These are phyloP conservation scores for Euphorbia peplus DNA, from an alignment of 345 rosid genomes.

Conservation along the genomic window DNA sequence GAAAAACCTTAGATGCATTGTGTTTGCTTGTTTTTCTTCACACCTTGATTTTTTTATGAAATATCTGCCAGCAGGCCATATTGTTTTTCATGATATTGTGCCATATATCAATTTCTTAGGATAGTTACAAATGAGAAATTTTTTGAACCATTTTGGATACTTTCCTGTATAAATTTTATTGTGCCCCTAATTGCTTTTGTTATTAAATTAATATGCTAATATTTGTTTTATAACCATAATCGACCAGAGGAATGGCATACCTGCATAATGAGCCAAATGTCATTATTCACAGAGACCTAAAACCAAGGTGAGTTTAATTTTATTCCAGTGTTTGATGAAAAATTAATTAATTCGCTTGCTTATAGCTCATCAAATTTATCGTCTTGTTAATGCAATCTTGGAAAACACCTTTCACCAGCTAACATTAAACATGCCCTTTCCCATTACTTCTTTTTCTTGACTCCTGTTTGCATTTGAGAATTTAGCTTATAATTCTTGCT, in stretches of 20 bases:
- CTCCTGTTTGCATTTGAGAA: not conserved
- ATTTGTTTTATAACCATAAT: conserved; percentile 12
- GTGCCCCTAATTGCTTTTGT: not conserved
- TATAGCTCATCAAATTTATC: not conserved
- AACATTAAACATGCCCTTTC: not conserved
- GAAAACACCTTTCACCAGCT: not conserved
- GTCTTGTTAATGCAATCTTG: not conserved
- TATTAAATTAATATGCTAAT: conserved; percentile 21
- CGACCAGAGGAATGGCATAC: conserved; percentile 92
- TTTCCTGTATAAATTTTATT: conserved; percentile 7
- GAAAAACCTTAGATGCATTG: not conserved
- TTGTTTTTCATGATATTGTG: too few species aligned
- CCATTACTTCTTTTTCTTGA: not conserved
- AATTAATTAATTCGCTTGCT: not conserved
- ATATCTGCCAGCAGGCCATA: not conserved
- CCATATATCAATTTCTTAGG: not conserved
- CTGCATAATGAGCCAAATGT: conserved; percentile 99
- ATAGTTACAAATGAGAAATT: conserved; percentile 8
- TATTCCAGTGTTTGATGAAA: conserved; percentile 7
- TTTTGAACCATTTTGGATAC: not conserved
- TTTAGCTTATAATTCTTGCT: not conserved
- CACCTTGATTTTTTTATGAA: conserved; percentile 1
- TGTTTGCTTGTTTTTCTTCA: not conserved
- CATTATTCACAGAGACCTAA: conserved; percentile 86
- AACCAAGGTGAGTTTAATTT: conserved; percentile 65